Base-by-base conservation (phyloP, 768 basidiomycete genomes). In the Mycena maculata region DNA sequence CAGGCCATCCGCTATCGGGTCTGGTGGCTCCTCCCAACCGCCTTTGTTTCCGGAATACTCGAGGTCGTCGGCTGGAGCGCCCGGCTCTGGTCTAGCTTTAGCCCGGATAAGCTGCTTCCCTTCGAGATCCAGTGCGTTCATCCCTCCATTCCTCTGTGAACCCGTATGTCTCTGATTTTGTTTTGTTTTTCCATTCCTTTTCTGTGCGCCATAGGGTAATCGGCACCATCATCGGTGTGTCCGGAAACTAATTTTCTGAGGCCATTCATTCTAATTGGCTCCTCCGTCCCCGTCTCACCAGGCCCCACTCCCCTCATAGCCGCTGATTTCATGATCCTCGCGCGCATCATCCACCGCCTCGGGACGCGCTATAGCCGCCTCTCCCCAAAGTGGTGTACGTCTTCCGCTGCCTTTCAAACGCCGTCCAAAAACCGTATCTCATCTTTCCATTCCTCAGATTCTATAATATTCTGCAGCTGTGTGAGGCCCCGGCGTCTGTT, bases 41-140 rank as follows among this genome's bases (percentile, higher is more conserved):
- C 67, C n/a, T 44, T 68, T 33, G 18, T 59, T 42, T 63, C 56
- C 36, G 67, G 61, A 4, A 25, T 68, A 7, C 61, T 68, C 16
- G 67, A 68, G 45, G 38, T 68, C 10, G 33, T 63, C 2, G 67
- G 67, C 27, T 63, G 67, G 67, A 58, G 61, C n/a, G 61, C 67
- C 4, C 41, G 61, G 22, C 44, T 63, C 13, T 68, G 61, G 67
- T 68, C 67, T 18, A 68, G 61, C 54, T 63, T 63, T 45, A 52
- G 9, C 31, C 67, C 67, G 2, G 22, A 13, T 0, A 27, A 31
- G 13, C 39, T 68, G 9, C 53, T 63, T 20, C 60, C 67, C 1
- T 68, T 54, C n/a, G 61, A 63, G 56, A 63, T 68, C n/a, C 67
- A 68, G 67, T 68, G 31, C 50, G 67, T 59, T 13, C 33, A n/a